Conservation (phyloP, 768 basidiomycete species). For the Trametes gibbosa region DNA sequence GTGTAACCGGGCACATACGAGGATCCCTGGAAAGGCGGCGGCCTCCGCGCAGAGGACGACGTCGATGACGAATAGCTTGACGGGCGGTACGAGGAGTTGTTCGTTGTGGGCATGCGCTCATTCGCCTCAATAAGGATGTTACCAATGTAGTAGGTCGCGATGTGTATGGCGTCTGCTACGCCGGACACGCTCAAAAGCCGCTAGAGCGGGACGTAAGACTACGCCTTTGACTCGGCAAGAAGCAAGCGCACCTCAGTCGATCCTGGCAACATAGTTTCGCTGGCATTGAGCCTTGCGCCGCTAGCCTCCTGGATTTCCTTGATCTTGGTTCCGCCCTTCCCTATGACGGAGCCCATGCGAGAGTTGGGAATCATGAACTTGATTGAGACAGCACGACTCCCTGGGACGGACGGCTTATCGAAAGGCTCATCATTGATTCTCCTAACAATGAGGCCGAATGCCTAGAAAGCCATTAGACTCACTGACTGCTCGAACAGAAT, state of each 20-base stretch:
- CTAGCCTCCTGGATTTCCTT: constrained; percentile 99
- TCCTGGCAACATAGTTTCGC: constrained; percentile 97
- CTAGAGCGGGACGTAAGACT: constrained; percentile 40
- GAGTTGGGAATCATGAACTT: constrained; percentile 99
- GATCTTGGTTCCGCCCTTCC: constrained; percentile 96
- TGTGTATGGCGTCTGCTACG: constrained; percentile 98
- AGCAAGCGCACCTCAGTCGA: constrained; percentile 84
- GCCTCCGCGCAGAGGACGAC: constrained; percentile 35
- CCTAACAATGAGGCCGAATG: constrained; percentile 97
- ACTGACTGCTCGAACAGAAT: background rate
- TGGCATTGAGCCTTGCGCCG: constrained; percentile 93
- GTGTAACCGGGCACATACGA: constrained; percentile 71
- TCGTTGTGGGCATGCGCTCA: constrained; percentile 73
- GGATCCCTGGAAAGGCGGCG: constrained; percentile 44
- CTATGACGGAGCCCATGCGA: constrained; percentile 98
- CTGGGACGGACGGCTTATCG: constrained; percentile 95
- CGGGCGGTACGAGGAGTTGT: constrained; percentile 58
- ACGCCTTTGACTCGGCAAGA: background rate
- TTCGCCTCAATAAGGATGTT: constrained; percentile 95
- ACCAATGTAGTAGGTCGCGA: constrained; percentile 98
- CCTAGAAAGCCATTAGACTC: constrained; percentile 45
- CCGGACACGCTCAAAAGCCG: constrained; percentile 97
- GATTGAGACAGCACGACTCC: constrained; percentile 97
- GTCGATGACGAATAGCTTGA: constrained; percentile 42
- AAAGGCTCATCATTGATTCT: constrained; percentile 99